Percentiles rank a stretch among this genome's conserved stretches.
Evolutionary conservation across 352 stramenopile genomes (phyloP).

Genomic region (Phytopythium delawarense): DNA sequence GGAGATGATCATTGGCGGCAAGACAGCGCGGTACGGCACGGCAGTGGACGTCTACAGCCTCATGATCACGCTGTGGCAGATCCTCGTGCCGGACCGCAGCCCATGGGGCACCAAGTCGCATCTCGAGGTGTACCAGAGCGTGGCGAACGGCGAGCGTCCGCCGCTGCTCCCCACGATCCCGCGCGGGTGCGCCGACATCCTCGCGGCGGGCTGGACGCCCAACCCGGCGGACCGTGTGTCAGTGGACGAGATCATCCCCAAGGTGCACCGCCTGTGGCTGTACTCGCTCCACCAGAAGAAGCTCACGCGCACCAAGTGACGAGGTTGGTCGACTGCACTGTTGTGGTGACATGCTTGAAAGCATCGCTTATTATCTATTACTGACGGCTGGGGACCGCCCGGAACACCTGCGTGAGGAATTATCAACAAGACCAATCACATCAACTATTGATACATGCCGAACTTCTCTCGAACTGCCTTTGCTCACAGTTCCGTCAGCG

Average conservation of each 20-base stretch:
- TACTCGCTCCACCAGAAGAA: constrained; percentile 72
- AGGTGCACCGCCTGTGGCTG: constrained; percentile 74
- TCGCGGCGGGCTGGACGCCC: constrained; percentile 64
- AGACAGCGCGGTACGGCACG: constrained; percentile 73
- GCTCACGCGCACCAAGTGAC: constrained; percentile 59
- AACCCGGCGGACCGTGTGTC: constrained; percentile 71
- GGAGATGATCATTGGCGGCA: constrained; percentile 81
- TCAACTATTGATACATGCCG: background rate
- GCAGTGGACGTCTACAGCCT: constrained; percentile 83
- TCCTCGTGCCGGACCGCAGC: constrained; percentile 72
- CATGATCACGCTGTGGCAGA: constrained; percentile 87
- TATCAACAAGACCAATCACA: background rate
- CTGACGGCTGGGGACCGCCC: background rate
- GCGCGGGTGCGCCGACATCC: constrained; percentile 62
- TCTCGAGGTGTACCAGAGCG: constrained; percentile 74
- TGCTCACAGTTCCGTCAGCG: constrained; percentile 33
- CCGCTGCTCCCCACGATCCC: constrained; percentile 67
- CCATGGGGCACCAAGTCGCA: constrained; percentile 75
- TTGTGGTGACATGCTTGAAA: background rate
- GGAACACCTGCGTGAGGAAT: background rate
- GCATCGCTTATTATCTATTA: constrained; percentile 7
- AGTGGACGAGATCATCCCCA: constrained; percentile 71
- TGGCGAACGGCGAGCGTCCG: constrained; percentile 68
- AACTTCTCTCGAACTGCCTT: background rate
- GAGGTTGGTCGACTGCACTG: background rate